Conservation (phyloP, 1,284 basidiomycete species). For the Cutaneotrichosporon sp. region DNA sequence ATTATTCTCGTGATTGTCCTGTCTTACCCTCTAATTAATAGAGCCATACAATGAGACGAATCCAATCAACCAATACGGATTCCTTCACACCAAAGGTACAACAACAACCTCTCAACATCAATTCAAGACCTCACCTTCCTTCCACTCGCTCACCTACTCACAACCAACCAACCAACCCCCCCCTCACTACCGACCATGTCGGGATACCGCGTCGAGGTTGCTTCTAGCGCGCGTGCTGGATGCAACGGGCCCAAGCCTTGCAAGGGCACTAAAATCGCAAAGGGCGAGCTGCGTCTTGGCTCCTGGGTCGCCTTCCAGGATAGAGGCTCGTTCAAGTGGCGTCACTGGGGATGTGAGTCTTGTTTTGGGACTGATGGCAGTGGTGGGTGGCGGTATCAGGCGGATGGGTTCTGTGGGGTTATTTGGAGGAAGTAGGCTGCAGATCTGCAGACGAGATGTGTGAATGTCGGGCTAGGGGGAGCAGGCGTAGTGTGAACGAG, state of each 20-base stretch:
- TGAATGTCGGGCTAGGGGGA: background rate
- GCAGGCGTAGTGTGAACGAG: background rate
- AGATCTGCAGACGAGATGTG: too few species aligned
- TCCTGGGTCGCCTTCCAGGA: constrained; percentile 73
- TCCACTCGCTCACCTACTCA: background rate
- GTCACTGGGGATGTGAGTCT: constrained; percentile 43
- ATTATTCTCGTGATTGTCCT: background rate
- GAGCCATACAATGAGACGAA: background rate
- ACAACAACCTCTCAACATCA: background rate
- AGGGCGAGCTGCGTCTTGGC: constrained; percentile 72
- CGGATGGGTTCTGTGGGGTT: background rate
- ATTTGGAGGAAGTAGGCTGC: background rate
- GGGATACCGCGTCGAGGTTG: constrained; percentile 58
- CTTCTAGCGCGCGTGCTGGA: constrained; percentile 61
- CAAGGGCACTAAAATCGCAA: constrained; percentile 68
- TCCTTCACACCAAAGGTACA: background rate
- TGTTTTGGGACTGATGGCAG: constrained; percentile 36
- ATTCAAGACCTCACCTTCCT: background rate
- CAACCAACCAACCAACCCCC: too few species aligned
- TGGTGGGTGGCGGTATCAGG: constrained; percentile 58
- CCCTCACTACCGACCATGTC: constrained; percentile 11
- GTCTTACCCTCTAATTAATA: too few species aligned
- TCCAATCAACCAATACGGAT: background rate
- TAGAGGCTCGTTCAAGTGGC: constrained; percentile 64
- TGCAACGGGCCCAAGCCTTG: constrained; percentile 88